Base-by-base conservation (phyloP, 2,329 filamentous ascomycete genomes). In the Neocucurbitaria cava region DNA sequence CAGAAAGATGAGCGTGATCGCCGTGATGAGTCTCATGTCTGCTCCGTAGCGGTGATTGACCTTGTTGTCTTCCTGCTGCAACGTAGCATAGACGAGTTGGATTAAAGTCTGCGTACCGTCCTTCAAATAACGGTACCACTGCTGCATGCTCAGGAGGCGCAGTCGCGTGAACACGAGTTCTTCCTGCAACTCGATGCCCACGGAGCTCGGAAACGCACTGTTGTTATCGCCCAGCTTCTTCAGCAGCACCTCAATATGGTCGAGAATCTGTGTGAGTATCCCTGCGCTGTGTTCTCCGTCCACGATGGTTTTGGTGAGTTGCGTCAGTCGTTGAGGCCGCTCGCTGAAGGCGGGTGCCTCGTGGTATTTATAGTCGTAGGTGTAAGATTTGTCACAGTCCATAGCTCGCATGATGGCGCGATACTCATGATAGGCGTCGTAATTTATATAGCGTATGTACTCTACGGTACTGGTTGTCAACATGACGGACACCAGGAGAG, bases 11-110 rank as follows among this genome's bases (percentile, higher is more conserved):
- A 68, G 48, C 3, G 64, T 66, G 11, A 68, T 59, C 13, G 53
- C 57, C 6, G 64, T 53, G 17, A 68, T 68, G 41, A 65, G 49
- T 9, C 63, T 55, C 63, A 68, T 66, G 30, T 66, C 61, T 1
- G 65, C 55, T 13, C 61, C 63, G 46, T 66, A 62, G 10, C 56
- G 54, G 23, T 61, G 62, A 38, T 55, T 62, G 5, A 64, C n/a
- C n/a, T 52, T 48, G 46, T 61, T 65, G 33, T 65, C 64, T 24
- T 58, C 54, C 33, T 67, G 64, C 11, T 46, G 53, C 3, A 62
- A 52, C 13, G 62, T 48, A 5, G 56, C 54, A 48, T 67, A 64
- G 3, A 65, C 31, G 13, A 35, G 5, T 17, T 35, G 31, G 5
- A 35, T 15, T 17, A 35, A 35, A 35, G 31, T n/a, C 31, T 35